phyloP scores from a whole-genome alignment of 2,329 filamentous ascomycete species.

The Nakataea oryzae region DNA sequence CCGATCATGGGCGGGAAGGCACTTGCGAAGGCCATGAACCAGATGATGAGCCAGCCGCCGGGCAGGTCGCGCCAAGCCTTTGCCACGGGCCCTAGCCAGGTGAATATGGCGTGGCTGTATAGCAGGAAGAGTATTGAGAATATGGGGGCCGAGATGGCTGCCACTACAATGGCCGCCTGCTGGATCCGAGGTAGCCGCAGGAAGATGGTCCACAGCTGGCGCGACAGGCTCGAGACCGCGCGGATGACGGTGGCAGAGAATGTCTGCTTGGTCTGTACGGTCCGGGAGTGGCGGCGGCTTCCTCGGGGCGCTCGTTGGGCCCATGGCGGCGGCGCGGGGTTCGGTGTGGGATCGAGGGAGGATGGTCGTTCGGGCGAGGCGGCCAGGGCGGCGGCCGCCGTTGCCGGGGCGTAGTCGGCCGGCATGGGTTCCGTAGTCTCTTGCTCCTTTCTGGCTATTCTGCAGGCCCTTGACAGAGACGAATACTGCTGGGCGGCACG shows the following conservation, averaged over 20 bases:
- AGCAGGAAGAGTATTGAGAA: conserved; percentile 60
- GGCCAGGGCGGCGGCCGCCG: conserved; percentile 36
- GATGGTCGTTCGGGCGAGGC: conserved; percentile 16
- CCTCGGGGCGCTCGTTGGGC: conserved; percentile 9
- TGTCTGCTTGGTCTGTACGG: background rate
- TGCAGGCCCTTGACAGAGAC: background rate
- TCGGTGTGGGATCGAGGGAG: conserved; percentile 15
- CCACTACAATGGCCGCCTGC: conserved; percentile 27
- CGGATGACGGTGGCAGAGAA: background rate
- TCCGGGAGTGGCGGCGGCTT: conserved; percentile 26
- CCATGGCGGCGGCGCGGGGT: conserved; percentile 25
- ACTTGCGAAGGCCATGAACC: conserved; percentile 62
- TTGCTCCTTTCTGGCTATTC: background rate
- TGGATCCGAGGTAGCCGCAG: conserved; percentile 2
- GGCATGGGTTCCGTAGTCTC: conserved; percentile 28
- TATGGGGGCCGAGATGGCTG: conserved; percentile 37
- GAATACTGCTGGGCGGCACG: background rate
- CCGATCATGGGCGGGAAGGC: conserved; percentile 83
- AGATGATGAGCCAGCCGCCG: conserved; percentile 67
- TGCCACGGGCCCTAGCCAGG: conserved; percentile 61
- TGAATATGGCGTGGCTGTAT: conserved; percentile 73
- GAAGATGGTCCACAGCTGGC: conserved; percentile 1
- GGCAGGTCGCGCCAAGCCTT: conserved; percentile 64
- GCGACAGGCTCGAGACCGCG: background rate
- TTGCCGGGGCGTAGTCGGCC: conserved; percentile 38